Conservation (phyloP, 768 basidiomycete genomes). For the Lentinula boryana region DNA sequence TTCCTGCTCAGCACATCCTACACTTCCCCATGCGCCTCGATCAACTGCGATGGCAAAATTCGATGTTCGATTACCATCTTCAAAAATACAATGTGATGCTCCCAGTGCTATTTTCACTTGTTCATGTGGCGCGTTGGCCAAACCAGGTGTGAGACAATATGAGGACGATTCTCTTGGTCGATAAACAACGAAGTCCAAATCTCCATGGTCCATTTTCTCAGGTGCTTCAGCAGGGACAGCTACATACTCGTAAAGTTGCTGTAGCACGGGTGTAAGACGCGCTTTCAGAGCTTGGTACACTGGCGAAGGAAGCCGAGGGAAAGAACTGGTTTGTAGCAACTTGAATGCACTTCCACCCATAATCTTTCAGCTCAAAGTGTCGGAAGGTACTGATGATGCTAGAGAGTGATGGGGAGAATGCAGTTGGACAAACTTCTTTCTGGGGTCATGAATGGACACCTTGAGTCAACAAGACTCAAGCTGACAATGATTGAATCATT, state of each 20-base stretch:
- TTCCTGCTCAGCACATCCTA: constrained; percentile 25
- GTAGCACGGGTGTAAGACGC: constrained; percentile 33
- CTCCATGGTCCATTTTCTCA: constrained; percentile 60
- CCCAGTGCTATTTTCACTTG: constrained; percentile 35
- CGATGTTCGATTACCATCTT: constrained; percentile 50
- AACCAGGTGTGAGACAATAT: constrained; percentile 9
- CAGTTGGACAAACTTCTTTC: too few species aligned
- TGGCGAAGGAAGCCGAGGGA: constrained; percentile 57
- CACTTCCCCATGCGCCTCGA: constrained; percentile 29
- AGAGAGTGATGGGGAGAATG: too few species aligned
- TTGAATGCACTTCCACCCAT: constrained; percentile 76
- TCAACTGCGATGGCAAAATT: constrained; percentile 54
- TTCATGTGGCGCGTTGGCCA: constrained; percentile 27
- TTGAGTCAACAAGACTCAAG: too few species aligned
- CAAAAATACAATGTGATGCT: constrained; percentile 39
- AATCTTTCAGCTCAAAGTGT: neutral
- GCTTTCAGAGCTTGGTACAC: constrained; percentile 49
- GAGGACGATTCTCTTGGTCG: neutral
- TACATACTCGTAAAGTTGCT: constrained; percentile 43
- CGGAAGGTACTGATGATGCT: too few species aligned
- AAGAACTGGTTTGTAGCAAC: constrained; percentile 32
- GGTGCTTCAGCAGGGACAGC: constrained; percentile 58
- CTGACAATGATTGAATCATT: too few species aligned
- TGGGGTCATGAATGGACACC: too few species aligned
- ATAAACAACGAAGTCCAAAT: constrained; percentile 60